Evolutionary conservation across 345 rosid genomes (phyloP), one percentile per base, ranked within the genome.

Genomic region (Eucalyptus shirleyi): DNA sequence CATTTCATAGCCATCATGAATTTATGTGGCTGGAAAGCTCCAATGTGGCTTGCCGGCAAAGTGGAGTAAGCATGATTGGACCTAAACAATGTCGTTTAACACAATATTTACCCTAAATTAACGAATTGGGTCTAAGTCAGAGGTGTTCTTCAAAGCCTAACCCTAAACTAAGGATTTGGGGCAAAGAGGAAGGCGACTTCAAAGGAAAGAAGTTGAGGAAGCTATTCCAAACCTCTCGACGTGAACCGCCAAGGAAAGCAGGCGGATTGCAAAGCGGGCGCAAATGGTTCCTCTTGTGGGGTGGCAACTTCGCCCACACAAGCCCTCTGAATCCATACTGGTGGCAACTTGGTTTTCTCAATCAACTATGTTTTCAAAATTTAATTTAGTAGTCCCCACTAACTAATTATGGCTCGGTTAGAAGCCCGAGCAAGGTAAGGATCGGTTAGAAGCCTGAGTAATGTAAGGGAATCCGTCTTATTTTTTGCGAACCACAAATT

Each of bases 401-500:
- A 9, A 56, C 11, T 55, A 21, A 19, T 21, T 55, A 55, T 55
- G 59, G 59, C 0, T 55, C 0, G 5, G 5, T 55, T 55, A 55
- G 59, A 53, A 53, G 24, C 19, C 19, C 8, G 19, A 50, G 19
- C 6, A 50, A 50, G 53, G 53, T 16, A 50, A 16, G 53, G 53
- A 0, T 50, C 1, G 53, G 19, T 50, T 50, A 50, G 53, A 50
- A 51, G 21, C 26, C 11, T 21, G 5, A 53, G 59, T 21, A 21
- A 53, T 1, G 24, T 0, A 21, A 55, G 60, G 60, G 2, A 51
- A 0, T 18, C 23, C 5, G 1, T 55, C 60, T 55, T 55, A 55
- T 4, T 21, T 21, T 21, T 21, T 21, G 3, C 12, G 0, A 55
- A 55, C 60, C 3, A 0, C 5, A 55, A 8, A 55, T 55, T 55